Conservation (phyloP, 129 eudicot genomes). For the Tagetes patula region DNA sequence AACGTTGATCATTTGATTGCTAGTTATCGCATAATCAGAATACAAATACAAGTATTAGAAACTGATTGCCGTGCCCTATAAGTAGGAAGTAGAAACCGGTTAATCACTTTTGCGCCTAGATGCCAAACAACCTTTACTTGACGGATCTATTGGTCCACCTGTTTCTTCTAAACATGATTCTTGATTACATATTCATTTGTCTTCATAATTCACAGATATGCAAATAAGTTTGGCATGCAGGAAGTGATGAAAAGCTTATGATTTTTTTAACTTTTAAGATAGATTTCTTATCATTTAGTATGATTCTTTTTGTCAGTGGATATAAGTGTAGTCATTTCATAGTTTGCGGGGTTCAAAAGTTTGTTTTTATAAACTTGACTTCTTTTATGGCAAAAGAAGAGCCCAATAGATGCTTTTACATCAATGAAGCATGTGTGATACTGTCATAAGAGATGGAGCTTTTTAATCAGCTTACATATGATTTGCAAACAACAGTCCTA, state of each 20-base stretch:
- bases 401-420: background rate
- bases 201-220: background rate
- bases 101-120: background rate
- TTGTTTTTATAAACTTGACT: background rate
- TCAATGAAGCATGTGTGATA: conserved; percentile 6
- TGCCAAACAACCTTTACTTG: background rate
- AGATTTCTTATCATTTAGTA: background rate
- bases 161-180: background rate
- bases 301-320: conserved; percentile 3
- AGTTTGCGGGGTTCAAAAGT: background rate
- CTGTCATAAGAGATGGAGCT: background rate
- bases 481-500: background rate
- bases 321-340: conserved; percentile 22
- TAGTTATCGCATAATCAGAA: background rate
- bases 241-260: conserved; percentile 1
- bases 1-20: background rate
- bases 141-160: background rate
- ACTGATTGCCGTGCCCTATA: background rate
- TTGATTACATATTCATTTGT: background rate
- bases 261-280: background rate
- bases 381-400: conserved; percentile 6
- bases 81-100: background rate
- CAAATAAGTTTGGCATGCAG: background rate
- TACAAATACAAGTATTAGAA: background rate
- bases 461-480: background rate